A percentile compares a stretch with the other conserved stretches of the same genome.
phyloP scores from a whole-genome alignment of 2,329 filamentous ascomycete species.

The Ceratocystis colombiana region DNA sequence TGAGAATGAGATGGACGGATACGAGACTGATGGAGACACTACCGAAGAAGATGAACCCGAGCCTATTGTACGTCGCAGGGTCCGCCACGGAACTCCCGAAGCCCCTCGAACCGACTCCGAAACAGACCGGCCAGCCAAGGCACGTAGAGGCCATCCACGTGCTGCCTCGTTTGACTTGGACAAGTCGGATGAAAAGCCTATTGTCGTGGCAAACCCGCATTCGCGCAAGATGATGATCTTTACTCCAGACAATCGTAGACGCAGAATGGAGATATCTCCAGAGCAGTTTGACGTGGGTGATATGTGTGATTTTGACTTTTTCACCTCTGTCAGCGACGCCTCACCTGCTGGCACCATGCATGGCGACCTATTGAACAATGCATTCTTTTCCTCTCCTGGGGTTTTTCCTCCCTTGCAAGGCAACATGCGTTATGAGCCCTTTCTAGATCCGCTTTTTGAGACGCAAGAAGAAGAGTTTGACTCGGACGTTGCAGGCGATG shows the following conservation, averaged over 20 bases:
- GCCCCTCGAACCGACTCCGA: slow-evolving; percentile 44
- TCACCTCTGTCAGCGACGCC: slow-evolving; percentile 21
- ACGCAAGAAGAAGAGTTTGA: slow-evolving; percentile 43
- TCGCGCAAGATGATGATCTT: slow-evolving; percentile 56
- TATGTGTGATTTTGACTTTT: slow-evolving; percentile 34
- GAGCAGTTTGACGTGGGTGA: slow-evolving; percentile 46
- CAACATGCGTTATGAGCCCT: slow-evolving; percentile 62
- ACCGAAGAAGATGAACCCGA: slow-evolving; percentile 51
- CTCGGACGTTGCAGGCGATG: slow-evolving; percentile 41
- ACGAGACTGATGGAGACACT: slow-evolving; percentile 52
- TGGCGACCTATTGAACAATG: slow-evolving; percentile 50
- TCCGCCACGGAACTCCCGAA: slow-evolving; percentile 35
- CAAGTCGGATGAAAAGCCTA: slow-evolving; percentile 45
- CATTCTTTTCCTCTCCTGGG: slow-evolving; percentile 1
- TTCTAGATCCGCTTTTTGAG: slow-evolving; percentile 45
- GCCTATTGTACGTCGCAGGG: slow-evolving; percentile 41
- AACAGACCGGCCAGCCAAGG: slow-evolving; percentile 26
- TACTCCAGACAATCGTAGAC: slow-evolving; percentile 41
- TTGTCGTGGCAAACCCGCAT: slow-evolving; percentile 48
- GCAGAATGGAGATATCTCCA: slow-evolving; percentile 44
- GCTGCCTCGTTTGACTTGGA: slow-evolving; percentile 47
- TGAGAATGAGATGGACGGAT: slow-evolving; percentile 42
- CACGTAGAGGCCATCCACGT: slow-evolving; percentile 42
- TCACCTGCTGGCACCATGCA: slow-evolving; percentile 70
- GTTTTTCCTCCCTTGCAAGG: slow-evolving; percentile 33